Evolutionary conservation across 495 filamentous ascomycete species (phyloP).

Genomic region (Tuber borchii): DNA sequence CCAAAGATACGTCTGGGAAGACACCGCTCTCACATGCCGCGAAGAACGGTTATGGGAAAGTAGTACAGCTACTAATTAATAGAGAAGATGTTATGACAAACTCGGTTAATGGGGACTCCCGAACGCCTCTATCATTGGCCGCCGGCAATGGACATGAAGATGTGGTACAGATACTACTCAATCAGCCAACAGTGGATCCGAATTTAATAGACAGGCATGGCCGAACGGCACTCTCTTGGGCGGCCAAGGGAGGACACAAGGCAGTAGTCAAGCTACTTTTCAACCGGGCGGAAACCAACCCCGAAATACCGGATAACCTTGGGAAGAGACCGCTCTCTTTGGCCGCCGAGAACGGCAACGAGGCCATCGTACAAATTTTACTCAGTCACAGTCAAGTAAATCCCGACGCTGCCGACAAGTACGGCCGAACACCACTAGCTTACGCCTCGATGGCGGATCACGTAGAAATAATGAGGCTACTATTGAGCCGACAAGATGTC

Average conservation of each 20-base stretch:
- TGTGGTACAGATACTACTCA: background rate
- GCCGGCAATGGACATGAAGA: background rate
- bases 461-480: background rate
- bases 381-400: background rate
- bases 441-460: background rate
- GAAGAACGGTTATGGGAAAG: background rate
- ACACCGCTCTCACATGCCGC: conserved; percentile 32
- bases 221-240: conserved; percentile 19
- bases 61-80: background rate
- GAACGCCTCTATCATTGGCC: background rate
- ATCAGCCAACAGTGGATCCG: background rate
- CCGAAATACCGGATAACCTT: background rate
- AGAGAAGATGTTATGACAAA: background rate
- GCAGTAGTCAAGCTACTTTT: conserved; percentile 9
- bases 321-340: background rate
- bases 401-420: background rate
- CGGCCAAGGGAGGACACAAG: conserved; percentile 16
- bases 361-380: background rate
- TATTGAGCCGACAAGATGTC: background rate
- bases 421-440: background rate
- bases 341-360: background rate
- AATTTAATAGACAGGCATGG: background rate
- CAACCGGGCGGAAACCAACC: background rate
- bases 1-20: conserved; percentile 13
- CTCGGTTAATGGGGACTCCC: background rate